Conservation (phyloP, 768 basidiomycete species). For the Suillus bovinus region DNA sequence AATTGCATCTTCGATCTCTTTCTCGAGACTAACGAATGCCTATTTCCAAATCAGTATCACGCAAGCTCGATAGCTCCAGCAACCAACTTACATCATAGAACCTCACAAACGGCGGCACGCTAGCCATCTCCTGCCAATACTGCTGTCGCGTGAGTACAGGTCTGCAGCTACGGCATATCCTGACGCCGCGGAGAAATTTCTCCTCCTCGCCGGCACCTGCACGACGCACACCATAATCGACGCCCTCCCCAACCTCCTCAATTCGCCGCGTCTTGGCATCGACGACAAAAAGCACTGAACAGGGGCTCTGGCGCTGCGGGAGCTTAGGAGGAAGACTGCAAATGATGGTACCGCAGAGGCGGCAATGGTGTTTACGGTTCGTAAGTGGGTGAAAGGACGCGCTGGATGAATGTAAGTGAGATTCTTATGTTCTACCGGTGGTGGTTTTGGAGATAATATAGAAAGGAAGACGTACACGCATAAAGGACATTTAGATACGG, state of each 20-base stretch:
- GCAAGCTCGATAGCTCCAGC: background rate
- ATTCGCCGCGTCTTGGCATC: constrained; percentile 75
- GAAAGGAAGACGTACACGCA: constrained; percentile 59
- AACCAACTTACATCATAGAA: constrained; percentile 62
- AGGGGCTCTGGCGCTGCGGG: constrained; percentile 63
- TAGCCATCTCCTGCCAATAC: constrained; percentile 62
- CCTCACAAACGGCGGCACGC: constrained; percentile 60
- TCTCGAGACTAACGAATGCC: constrained; percentile 74
- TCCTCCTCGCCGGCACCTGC: constrained; percentile 54
- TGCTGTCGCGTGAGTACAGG: constrained; percentile 83
- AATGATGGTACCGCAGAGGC: constrained; percentile 88
- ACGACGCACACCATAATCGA: constrained; percentile 78
- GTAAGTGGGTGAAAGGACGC: constrained; percentile 85
- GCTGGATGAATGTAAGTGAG: constrained; percentile 31
- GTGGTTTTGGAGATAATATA: background rate
- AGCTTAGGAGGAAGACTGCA: constrained; percentile 84
- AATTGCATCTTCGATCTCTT: constrained; percentile 85
- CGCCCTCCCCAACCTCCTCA: constrained; percentile 82
- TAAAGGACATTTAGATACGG: constrained; percentile 78
- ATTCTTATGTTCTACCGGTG: background rate
- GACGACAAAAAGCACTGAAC: constrained; percentile 85
- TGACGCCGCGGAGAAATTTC: constrained; percentile 84
- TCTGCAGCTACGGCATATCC: constrained; percentile 85
- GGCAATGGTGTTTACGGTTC: constrained; percentile 95
- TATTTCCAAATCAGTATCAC: constrained; percentile 28